Evolutionary conservation across 371 early-diverging fungal species (phyloP).

Genomic region (Apophysomyces variabilis): DNA sequence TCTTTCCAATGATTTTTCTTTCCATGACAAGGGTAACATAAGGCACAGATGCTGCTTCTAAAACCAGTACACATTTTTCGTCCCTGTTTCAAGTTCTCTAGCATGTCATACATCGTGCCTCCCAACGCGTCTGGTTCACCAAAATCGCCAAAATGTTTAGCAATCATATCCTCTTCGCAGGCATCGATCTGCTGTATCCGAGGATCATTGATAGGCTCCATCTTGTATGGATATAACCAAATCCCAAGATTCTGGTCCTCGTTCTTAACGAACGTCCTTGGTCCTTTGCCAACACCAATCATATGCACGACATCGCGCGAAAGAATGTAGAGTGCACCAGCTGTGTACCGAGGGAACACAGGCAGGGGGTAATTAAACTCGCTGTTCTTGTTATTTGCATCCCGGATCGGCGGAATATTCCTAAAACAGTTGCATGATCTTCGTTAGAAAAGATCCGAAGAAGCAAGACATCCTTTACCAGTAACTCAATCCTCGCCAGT

Average conservation of each 20-base stretch:
- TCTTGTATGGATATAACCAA: constrained; percentile 63
- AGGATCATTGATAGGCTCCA: constrained; percentile 58
- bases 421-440: constrained; percentile 12
- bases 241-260: constrained; percentile 66
- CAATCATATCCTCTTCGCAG: constrained; percentile 67
- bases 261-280: constrained; percentile 58
- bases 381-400: constrained; percentile 48
- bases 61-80: constrained; percentile 52
- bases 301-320: constrained; percentile 62
- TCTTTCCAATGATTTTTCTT: constrained; percentile 62
- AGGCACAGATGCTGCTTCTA: constrained; percentile 49
- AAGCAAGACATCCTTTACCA: constrained; percentile 39
- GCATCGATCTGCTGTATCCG: constrained; percentile 69
- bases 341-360: constrained; percentile 61
- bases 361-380: constrained; percentile 52
- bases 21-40: constrained; percentile 63
- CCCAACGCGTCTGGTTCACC: constrained; percentile 56
- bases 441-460: too few relatives aligned
- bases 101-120: constrained; percentile 61
- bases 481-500: constrained; percentile 67
- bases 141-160: constrained; percentile 66
- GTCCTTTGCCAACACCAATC: constrained; percentile 55
- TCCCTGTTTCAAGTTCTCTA: constrained; percentile 49
- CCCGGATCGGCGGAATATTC: constrained; percentile 52
- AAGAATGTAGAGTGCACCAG: constrained; percentile 61